Base-by-base conservation (phyloP, 257 asterid genomes). In the Jasminum sambac region DNA sequence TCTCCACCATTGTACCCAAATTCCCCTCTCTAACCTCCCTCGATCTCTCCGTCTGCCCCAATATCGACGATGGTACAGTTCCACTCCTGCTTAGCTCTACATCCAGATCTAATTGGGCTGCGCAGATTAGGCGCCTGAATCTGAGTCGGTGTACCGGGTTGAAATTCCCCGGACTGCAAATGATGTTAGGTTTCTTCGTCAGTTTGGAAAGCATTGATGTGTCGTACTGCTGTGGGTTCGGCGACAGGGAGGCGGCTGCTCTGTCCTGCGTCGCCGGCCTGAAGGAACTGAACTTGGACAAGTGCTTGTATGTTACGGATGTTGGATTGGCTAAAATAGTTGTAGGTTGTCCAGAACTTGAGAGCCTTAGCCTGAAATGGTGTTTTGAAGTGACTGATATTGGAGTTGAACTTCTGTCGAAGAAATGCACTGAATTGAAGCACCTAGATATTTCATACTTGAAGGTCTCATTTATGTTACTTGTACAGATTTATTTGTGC, bases 41-140 rank as follows among this genome's bases (percentile, higher is more conserved):
- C 58, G 96, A 89, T 74, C 76, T 89, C 75, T 89, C 96, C 48
- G 81, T 63, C 38, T 89, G 96, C 81, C 94, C 96, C 48, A 79
- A 83, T 50, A 39, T 89, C 67, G 83, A 87, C 25, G 85, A 79
- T 62, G 76, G 81, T 16, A 46, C 84, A n/a, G 80, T 79, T 23
- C 52, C 75, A 58, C 38, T 63, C 60, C 64, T 83, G 64, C 64
- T 83, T 21, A n/a, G 79, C 48, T 9, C 76, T 12, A 23, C 23
- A 13, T 17, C 14, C 5, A 58, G 36, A 50, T 37, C 64, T 14
- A 40, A 66, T 36, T 84, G 82, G 87, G 8, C 73, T 10, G 24
- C 24, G 68, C 69, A 81, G 78, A 39, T 89, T 50, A 78, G 30
- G 34, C 77, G 82, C 14, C 70, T 87, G 80, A 74, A 46, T 25